Evolutionary conservation across 805 yeast species (phyloP).

Genomic region (Teunomyces kruisii): DNA sequence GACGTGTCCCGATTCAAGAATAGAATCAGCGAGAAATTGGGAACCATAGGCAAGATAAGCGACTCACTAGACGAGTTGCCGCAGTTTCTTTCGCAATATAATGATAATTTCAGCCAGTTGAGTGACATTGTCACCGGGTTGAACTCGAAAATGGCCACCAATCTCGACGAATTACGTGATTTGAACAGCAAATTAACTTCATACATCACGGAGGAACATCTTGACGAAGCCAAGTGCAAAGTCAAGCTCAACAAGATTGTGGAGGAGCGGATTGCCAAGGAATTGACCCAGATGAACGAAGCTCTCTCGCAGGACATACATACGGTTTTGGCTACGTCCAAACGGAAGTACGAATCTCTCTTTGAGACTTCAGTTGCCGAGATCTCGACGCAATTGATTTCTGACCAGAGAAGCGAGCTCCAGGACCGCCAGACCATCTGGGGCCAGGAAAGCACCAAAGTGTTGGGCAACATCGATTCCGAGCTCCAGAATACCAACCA

Average conservation of each 20-base stretch:
- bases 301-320: not conserved
- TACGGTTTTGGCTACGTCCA: conserved; percentile 2
- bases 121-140: conserved; percentile 1
- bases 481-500: not conserved
- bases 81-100: conserved; percentile 9
- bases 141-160: conserved; percentile 4
- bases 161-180: conserved; percentile 3
- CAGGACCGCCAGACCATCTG: not conserved
- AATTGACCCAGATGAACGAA: conserved; percentile 4
- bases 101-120: conserved; percentile 7
- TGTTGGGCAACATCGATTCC: not conserved
- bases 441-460: conserved; percentile 1
- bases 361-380: conserved; percentile 3
- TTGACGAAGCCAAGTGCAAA: conserved; percentile 7
- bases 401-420: conserved; percentile 1
- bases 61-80: conserved; percentile 10
- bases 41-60: conserved; percentile 6
- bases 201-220: conserved; percentile 15
- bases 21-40: conserved; percentile 6
- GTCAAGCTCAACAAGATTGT: conserved; percentile 1
- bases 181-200: conserved; percentile 13
- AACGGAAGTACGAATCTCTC: conserved; percentile 1
- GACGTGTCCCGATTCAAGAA: conserved; percentile 7
- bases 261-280: not conserved
- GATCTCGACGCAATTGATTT: not conserved